Evolutionary conservation across 1,139 yeast genomes (phyloP).

Genomic region (Debaryomycetaceae sp.): DNA sequence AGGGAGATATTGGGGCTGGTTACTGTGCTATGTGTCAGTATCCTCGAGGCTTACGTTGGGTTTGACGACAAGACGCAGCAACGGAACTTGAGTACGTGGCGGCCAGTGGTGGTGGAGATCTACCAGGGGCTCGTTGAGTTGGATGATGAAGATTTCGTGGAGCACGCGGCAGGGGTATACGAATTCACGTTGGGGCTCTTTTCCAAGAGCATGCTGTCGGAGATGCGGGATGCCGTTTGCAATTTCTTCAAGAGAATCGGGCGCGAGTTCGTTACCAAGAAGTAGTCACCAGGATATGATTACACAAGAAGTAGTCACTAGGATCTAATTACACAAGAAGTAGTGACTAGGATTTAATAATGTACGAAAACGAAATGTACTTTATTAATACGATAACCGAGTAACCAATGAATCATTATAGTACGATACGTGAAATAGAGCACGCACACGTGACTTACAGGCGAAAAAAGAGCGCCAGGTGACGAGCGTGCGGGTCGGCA

Average conservation of each 20-base stretch:
- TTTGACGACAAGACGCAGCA: slow-evolving; percentile 71
- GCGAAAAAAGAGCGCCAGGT: no score
- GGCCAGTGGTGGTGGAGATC: slow-evolving; percentile 84
- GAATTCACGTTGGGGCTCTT: slow-evolving; percentile 55
- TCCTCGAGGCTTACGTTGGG: slow-evolving; percentile 58
- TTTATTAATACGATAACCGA: background rate
- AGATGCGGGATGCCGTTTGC: slow-evolving; percentile 58
- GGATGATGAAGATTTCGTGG: slow-evolving; percentile 62
- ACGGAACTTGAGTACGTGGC: slow-evolving; percentile 75
- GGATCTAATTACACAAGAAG: no score
- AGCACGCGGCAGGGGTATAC: slow-evolving; percentile 58
- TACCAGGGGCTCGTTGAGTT: slow-evolving; percentile 72
- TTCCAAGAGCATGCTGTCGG: slow-evolving; percentile 58
- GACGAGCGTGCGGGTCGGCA: slow-evolving; percentile 1
- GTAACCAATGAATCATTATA: background rate
- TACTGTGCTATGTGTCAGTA: slow-evolving; percentile 61
- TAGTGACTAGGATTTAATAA: no score
- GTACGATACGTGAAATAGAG: no score
- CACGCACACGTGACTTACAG: no score
- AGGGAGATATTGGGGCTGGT: slow-evolving; percentile 39
- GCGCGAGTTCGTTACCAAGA: slow-evolving; percentile 40
- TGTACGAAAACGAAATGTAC: background rate
- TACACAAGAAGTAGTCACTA: no score
- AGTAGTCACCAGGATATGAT: no score
- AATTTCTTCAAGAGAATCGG: slow-evolving; percentile 64